Percentiles rank a stretch among this genome's conserved stretches.
phyloP scores from a whole-genome alignment of 208 protist genomes.

The Wallacemonas sp. region DNA sequence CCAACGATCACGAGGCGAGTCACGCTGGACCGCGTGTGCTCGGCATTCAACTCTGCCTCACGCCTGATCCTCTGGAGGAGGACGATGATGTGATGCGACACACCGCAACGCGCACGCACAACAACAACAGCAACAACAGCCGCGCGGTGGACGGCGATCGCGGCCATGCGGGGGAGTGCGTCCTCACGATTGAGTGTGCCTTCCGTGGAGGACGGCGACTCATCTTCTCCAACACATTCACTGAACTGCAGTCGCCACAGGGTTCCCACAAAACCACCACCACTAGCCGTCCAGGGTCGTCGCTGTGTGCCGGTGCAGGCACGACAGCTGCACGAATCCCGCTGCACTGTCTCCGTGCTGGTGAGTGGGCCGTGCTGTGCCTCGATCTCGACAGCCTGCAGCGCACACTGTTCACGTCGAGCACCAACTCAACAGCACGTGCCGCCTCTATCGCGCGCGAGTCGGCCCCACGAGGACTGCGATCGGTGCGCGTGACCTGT shows the following conservation, averaged over 20 bases:
- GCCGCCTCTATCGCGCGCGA: not conserved
- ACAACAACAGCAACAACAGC: too few species aligned
- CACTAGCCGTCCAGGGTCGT: not conserved
- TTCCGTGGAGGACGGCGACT: not conserved
- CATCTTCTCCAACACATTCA: constrained; percentile 1
- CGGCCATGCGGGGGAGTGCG: constrained; percentile 5
- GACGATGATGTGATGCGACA: too few species aligned
- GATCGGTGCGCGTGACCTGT: constrained; percentile 37
- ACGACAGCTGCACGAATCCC: too few species aligned
- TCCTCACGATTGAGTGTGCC: constrained; percentile 22
- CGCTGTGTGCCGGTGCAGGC: too few species aligned
- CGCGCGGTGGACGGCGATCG: not conserved
- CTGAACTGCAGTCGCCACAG: not conserved
- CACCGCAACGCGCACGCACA: too few species aligned
- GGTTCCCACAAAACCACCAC: not conserved
- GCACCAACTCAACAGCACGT: not conserved
- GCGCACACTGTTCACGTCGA: constrained; percentile 6
- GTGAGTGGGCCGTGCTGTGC: constrained; percentile 71
- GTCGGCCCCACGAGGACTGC: constrained; percentile 10
- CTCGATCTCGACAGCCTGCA: constrained; percentile 52
- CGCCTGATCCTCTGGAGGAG: constrained; percentile 13
- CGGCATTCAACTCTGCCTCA: constrained; percentile 56
- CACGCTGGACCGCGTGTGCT: too few species aligned
- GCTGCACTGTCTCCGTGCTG: constrained; percentile 41
- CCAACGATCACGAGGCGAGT: too few species aligned